Evolutionary conservation across 768 basidiomycete genomes (phyloP), one percentile per base, ranked within the genome.

Genomic region (Pulveroboletus sp.): DNA sequence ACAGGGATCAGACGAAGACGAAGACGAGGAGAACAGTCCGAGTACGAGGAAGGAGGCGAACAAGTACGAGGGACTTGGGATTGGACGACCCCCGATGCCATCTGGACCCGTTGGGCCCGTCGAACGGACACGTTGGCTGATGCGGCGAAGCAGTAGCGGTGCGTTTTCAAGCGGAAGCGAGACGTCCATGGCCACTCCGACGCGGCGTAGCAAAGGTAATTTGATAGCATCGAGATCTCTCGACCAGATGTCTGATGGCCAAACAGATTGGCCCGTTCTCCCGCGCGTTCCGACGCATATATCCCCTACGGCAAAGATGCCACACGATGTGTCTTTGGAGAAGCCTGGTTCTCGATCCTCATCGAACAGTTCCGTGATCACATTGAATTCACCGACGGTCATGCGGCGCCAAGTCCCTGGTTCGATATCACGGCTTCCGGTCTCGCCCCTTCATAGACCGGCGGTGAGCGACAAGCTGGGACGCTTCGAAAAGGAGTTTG

Each of bases 81-180:
- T 88, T 12, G 87, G 86, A 0, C 76, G 77, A 14, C 85, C 85
- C 8, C 61, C 58, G 20, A 45, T 56, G 14, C 56, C 68, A 13
- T 58, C 50, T 48, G 64, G 53, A 45, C 64, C 63, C 19, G 59
- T 54, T 36, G 61, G 62, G 10, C 67, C 71, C 6, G 63, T 76
- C 10, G 67, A 74, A 30, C 73, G 78, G 24, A 72, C 78, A 40
- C 73, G 77, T 34, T 85, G 82, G 81, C 63, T 89, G 26, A 79
- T 85, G 77, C 77, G 89, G 12, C 75, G 89, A 53, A 89, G 82
- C 49, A 90, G 87, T 60, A 89, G 88, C 55, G 87, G 88, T 13
- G 84, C 85, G 2, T 88, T 89, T 59, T 89, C 88, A 11, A 85
- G 80, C 54, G 81, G 85, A 17, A 86, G 86, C 56, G 86, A 89